Evolutionary conservation across 495 filamentous ascomycete genomes (phyloP), one percentile per base, ranked within the genome.

Genomic region (Amphirosellinia nigrospora): DNA sequence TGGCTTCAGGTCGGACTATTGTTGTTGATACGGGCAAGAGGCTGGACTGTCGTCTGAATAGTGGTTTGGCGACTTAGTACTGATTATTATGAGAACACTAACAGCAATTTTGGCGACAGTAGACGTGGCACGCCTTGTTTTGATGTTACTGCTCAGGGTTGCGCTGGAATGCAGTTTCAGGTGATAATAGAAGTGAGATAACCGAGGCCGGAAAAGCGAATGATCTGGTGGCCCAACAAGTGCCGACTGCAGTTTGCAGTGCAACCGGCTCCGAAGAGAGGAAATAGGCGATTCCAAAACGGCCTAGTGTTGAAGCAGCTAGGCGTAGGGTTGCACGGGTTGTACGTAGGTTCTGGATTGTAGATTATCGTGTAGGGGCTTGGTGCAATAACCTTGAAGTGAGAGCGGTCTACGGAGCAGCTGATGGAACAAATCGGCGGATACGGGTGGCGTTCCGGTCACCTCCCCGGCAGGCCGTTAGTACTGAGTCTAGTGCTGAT

Each of bases 101-200:
- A 63, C 56, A 32, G 56, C 36, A 50, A 48, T 34, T 34, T 28
- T 69, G 30, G 21, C 52, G 5, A 63, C 56, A 41, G 38, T 34
- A 15, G 34, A 62, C 58, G 67, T 69, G 68, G 60, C 60, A 64
- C 23, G 50, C 46, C 28, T 63, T 70, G 48, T 63, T 63, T 56
- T 58, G 68, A 43, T 70, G 34, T 36, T 43, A 38, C 28, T 16
- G 48, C 26, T 36, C 30, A 41, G 50, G 60, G 45, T 41, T 61
- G 59, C 41, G 68, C 19, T 70, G 68, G 68, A 70, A 70, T 70
- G 68, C 59, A 41, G 68, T 70, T 62, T 70, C 59, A 63, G 60
- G 41, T 64, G 68, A 53, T 30, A 64, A 53, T 48, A 43, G 45
- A 53, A 38, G n/a, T 23, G 23, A 21, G 48, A 52, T 36, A 19